These are phyloP conservation scores for Colletotrichum sp. DNA, from an alignment of 2,329 filamentous ascomycete species.

Conservation along the genomic window DNA sequence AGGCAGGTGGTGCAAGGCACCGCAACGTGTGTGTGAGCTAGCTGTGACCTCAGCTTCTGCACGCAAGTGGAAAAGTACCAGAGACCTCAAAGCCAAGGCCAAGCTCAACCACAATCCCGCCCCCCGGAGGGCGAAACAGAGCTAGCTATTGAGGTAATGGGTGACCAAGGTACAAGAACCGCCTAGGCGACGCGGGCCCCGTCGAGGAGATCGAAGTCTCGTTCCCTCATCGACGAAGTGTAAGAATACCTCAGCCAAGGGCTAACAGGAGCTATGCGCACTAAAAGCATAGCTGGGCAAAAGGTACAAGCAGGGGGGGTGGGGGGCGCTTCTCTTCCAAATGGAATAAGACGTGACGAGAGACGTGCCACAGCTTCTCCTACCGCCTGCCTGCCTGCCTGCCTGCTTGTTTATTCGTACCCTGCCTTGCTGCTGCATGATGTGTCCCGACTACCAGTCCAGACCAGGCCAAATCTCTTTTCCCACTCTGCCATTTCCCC, in stretches of 20 bases:
- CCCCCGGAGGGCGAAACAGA: constrained; percentile 10
- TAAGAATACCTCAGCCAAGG: neutral
- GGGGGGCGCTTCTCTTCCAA: neutral
- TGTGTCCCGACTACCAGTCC: neutral
- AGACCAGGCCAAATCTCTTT: neutral
- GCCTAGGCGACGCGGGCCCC: neutral
- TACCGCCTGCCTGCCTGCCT: neutral
- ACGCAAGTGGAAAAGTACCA: neutral
- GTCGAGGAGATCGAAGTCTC: constrained; percentile 19
- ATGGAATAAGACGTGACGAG: neutral
- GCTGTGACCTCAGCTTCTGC: constrained; percentile 19
- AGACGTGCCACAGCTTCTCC: neutral
- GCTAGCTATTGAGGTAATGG: neutral
- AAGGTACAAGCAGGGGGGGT: neutral
- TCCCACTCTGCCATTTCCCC: neutral
- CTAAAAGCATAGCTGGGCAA: neutral
- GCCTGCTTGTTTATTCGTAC: neutral
- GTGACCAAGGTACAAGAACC: neutral
- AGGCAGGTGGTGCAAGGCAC: neutral
- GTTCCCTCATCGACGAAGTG: constrained; percentile 12
- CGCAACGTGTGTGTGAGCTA: constrained; percentile 3
- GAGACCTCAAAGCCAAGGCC: neutral
- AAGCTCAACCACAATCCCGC: neutral
- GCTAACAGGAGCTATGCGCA: neutral
- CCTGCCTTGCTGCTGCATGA: neutral